phyloP scores from a whole-genome alignment of 169 alveolate genomes.

The Eimeria praecox region DNA sequence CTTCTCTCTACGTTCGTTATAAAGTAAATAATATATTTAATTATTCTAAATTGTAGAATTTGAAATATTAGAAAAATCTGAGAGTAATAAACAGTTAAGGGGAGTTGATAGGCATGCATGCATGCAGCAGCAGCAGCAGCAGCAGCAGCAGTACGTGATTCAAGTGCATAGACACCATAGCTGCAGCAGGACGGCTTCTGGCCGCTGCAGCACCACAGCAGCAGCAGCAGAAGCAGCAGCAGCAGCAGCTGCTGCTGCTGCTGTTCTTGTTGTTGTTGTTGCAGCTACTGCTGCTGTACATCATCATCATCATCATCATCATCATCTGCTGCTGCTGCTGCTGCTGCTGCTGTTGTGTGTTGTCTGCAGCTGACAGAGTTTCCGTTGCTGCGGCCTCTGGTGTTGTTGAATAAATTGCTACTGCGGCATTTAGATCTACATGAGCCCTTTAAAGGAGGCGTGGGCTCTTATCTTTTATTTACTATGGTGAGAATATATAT shows the following conservation, averaged over 20 bases:
- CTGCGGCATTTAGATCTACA: slow-evolving; percentile 81
- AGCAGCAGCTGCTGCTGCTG: neutral
- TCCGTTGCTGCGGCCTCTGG: slow-evolving; percentile 84
- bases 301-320: neutral
- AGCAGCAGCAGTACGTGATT: neutral
- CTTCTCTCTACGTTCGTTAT: slow-evolving; percentile 79
- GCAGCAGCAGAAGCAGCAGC: neutral
- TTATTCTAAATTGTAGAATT: too few relatives aligned
- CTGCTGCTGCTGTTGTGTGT: neutral
- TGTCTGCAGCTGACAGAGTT: slow-evolving; percentile 75
- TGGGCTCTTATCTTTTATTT: slow-evolving; percentile 86
- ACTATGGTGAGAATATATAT: slow-evolving; percentile 64
- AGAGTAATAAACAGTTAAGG: too few relatives aligned
- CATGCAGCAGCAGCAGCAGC: neutral
- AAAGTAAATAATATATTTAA: neutral
- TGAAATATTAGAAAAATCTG: too few relatives aligned
- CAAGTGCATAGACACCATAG: too few relatives aligned
- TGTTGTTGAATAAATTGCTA: slow-evolving; percentile 82
- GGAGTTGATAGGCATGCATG: too few relatives aligned
- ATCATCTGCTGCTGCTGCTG: neutral
- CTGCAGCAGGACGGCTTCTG: too few relatives aligned
- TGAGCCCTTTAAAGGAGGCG: slow-evolving; percentile 86
- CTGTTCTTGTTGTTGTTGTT: neutral
- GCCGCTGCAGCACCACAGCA: too few relatives aligned
- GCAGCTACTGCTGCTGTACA: neutral